Evolutionary conservation across 352 stramenopile species (phyloP).

Genomic region (Phytophthora megakarya): DNA sequence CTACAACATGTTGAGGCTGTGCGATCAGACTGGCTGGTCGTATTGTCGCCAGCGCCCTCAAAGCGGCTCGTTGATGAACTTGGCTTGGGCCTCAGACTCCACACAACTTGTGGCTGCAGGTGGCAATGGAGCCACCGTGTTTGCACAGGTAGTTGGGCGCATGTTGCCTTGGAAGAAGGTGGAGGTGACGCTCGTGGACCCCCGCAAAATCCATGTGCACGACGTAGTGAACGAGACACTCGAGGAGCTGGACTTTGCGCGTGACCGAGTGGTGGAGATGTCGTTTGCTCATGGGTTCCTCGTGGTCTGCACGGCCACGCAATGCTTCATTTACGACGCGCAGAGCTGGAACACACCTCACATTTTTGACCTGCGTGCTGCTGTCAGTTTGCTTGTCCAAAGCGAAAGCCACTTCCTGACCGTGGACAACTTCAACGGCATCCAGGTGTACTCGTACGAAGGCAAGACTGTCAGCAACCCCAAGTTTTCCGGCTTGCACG

Average conservation of each 20-base stretch:
- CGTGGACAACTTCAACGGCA: constrained; percentile 88
- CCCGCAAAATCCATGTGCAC: constrained; percentile 89
- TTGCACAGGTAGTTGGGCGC: constrained; percentile 89
- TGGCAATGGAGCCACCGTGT: constrained; percentile 88
- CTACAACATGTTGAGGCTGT: constrained; percentile 93
- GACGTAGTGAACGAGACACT: constrained; percentile 91
- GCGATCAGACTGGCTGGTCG: constrained; percentile 93
- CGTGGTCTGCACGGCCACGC: constrained; percentile 91
- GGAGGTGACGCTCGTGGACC: constrained; percentile 81
- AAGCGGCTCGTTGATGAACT: constrained; percentile 87
- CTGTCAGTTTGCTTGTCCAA: constrained; percentile 88
- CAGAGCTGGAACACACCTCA: constrained; percentile 93
- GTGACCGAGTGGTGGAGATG: constrained; percentile 93
- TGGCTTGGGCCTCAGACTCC: constrained; percentile 90
- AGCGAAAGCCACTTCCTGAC: constrained; percentile 90
- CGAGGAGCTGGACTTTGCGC: constrained; percentile 92
- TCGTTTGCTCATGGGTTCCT: constrained; percentile 91
- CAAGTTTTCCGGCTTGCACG: constrained; percentile 86
- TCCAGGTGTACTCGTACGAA: constrained; percentile 94
- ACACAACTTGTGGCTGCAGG: constrained; percentile 91
- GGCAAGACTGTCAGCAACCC: constrained; percentile 87
- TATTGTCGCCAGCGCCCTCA: constrained; percentile 83
- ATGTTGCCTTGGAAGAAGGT: constrained; percentile 90
- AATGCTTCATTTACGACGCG: constrained; percentile 93
- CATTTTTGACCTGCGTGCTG: constrained; percentile 91